Evolutionary conservation across 495 filamentous ascomycete genomes (phyloP), one percentile per base, ranked within the genome.

Genomic region (Gamarada debralockiae): DNA sequence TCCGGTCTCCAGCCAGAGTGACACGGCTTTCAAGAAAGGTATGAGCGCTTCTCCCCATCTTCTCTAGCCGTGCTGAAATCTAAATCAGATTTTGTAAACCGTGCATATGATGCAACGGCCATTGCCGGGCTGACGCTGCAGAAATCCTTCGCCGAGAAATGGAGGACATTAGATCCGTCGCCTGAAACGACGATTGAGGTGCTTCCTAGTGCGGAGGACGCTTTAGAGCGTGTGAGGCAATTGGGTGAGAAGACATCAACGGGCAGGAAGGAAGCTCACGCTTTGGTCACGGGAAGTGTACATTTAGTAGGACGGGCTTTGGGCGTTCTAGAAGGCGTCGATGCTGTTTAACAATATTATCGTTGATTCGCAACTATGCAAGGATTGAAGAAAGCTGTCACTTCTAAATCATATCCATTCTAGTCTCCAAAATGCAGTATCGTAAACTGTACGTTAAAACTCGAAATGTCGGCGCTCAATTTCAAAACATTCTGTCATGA

Each of bases 231-330:
- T 59, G 84, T 86, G 2, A 75, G 85, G 33, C 70, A 76, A 73
- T 0, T 23, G 7, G 40, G 15, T 20, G 5, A 48, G 31, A 13
- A 43, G 2, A 22, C 8, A 6, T n/a, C 21, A 2, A 17, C 4
- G 5, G 21, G 13, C 5, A n/a, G n/a, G n/a, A n/a, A n/a, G n/a
- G n/a, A 64, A 51, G 58, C 58, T 1, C 56, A 60, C 21, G 64
- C 81, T 3, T 65, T 89, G 18, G 73, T 90, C 25, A 97, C 92
- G 15, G 92, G 92, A 4, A 96, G 90, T 65, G 75, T 96, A 53
- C 89, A 96, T 72, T 76, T 97, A 8, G 89, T 96, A 1, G 91
- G 92, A 3, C 86, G 87, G 0, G 73, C 90, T 52, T 67, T 97
- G 24, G 86, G 87, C 65, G 81, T 86, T 4, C 70, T 97, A 45